phyloP scores from a whole-genome alignment of 176 grass and related monocot species.

The Bonia amplexicaulis region DNA sequence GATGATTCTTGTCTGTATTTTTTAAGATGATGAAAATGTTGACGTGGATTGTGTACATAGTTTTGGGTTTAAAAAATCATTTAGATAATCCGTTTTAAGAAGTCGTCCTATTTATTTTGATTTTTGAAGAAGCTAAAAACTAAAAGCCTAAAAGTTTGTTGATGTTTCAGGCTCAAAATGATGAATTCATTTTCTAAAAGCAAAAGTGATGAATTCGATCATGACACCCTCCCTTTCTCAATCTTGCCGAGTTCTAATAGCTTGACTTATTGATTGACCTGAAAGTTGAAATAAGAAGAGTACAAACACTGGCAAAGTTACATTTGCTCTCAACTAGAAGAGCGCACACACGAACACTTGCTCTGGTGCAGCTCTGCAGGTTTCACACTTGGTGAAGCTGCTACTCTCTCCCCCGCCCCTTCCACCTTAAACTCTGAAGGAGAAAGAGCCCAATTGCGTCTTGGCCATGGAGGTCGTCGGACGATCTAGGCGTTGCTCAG shows the following conservation, averaged over 20 bases:
- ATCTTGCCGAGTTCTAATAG: neutral
- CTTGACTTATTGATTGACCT: neutral
- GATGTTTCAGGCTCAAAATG: too few species aligned
- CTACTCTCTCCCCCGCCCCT: neutral
- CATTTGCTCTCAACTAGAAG: neutral
- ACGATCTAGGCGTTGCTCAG: conserved; percentile 48
- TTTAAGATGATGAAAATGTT: too few species aligned
- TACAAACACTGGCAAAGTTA: neutral
- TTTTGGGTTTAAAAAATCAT: too few species aligned
- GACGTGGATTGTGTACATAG: too few species aligned
- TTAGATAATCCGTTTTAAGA: too few species aligned
- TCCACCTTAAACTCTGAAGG: neutral
- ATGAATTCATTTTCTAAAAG: too few species aligned
- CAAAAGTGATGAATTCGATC: too few species aligned
- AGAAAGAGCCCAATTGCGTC: neutral
- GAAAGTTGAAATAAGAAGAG: neutral
- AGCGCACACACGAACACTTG: neutral
- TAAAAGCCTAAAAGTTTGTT: too few species aligned
- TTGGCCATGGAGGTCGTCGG: neutral
- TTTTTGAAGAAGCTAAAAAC: too few species aligned
- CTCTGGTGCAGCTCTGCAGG: neutral
- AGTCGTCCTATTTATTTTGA: too few species aligned
- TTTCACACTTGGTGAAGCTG: neutral
- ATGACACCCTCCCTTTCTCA: too few species aligned
- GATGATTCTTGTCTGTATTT: too few species aligned